phyloP scores from a whole-genome alignment of 257 asterid genomes.

The Solanum etuberosum region DNA sequence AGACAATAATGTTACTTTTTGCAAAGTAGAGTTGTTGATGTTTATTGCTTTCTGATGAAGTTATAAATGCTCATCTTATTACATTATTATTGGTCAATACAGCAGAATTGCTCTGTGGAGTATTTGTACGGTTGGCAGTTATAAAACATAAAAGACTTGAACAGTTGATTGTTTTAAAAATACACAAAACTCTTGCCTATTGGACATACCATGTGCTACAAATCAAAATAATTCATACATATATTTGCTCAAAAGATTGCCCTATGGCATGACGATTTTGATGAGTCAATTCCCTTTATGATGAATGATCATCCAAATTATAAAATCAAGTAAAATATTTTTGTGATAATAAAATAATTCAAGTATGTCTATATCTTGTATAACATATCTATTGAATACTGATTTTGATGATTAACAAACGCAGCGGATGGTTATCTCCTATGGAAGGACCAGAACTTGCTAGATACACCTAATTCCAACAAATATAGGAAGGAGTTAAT shows the following conservation, averaged over 20 bases:
- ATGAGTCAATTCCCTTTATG: background rate
- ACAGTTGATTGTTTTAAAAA: background rate
- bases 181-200: background rate
- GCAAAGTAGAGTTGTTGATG: background rate
- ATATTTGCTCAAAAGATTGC: background rate
- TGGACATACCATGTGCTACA: background rate
- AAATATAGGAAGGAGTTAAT: background rate
- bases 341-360: background rate
- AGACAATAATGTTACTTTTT: background rate
- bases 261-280: background rate
- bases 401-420: background rate
- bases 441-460: background rate
- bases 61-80: background rate
- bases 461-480: background rate
- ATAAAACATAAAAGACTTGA: background rate
- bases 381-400: background rate
- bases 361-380: background rate
- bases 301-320: background rate
- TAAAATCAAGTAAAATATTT: background rate
- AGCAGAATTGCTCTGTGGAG: background rate
- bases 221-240: background rate
- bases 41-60: background rate
- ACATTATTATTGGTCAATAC: background rate
- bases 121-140: background rate
- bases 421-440: background rate